phyloP scores from a whole-genome alignment of 148 eudicot genomes.

The Chenopodium quinoa region DNA sequence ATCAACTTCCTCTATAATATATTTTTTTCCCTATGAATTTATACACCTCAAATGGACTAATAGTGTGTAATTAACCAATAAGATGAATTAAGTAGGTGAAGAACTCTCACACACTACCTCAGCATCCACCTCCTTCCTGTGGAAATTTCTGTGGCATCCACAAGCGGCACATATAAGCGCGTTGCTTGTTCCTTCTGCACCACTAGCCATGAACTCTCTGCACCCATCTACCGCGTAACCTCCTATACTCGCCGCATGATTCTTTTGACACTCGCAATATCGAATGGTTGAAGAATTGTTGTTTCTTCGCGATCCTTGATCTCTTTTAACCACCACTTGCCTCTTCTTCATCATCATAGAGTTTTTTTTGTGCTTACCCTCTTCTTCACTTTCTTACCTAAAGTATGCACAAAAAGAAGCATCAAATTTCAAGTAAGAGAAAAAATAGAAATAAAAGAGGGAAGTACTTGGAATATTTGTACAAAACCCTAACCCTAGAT shows the following conservation, averaged over 20 bases:
- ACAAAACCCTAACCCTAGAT: constrained; percentile 24
- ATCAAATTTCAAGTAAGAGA: background rate
- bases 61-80: background rate
- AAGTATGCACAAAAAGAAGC: background rate
- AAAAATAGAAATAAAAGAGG: background rate
- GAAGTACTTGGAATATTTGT: background rate
- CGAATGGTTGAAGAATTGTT: constrained; percentile 19
- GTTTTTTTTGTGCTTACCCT: background rate
- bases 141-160: constrained; percentile 77
- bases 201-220: constrained; percentile 75
- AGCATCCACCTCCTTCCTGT: constrained; percentile 49
- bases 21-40: constrained; percentile 5
- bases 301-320: constrained; percentile 30
- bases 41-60: background rate
- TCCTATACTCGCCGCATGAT: constrained; percentile 75
- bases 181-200: constrained; percentile 44
- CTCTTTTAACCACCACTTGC: constrained; percentile 50
- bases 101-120: constrained; percentile 57
- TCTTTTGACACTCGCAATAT: constrained; percentile 73
- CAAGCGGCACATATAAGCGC: constrained; percentile 74
- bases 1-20: background rate
- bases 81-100: constrained; percentile 10
- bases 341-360: constrained; percentile 46
- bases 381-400: background rate
- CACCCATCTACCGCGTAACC: constrained; percentile 89